Base-by-base conservation (phyloP, 306 rosid species). In the Calophaca sinica region DNA sequence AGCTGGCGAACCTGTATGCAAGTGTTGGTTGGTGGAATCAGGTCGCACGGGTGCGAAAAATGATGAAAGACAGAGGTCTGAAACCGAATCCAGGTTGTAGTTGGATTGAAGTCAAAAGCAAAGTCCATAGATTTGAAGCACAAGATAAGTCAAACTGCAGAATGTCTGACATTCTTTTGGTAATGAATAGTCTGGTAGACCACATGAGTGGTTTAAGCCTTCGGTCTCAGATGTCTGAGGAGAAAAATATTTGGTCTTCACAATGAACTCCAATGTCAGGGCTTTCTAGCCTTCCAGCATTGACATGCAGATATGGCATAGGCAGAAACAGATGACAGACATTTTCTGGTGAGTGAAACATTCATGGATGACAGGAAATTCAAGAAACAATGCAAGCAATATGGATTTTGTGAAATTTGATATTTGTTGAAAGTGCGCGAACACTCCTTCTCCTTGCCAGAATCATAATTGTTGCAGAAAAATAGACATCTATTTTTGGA, bases 1-100 rank as follows among this genome's bases (percentile, higher is more conserved):
- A 89, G 52, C 79, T 91, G 72, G 89, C 93, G 9, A 87, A 91
- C 73, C 84, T 94, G 77, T 89, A 88, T 73, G 97, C 97, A 20
- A 81, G 91, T 39, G 71, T 86, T 33, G 96, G 93, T 42, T 63
- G 86, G 74, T 87, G 88, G 96, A 83, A 83, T 58, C 74, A 79
- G 36, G 93, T 81, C 0, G 93, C 91, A 1, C 71, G 62, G 13
- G 87, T 87, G 60, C 82, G 97, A 42, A 86, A 84, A 74, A 42
- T 77, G 78, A 88, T 94, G 96, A 94, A 91, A 81, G 89, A 89
- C 51, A 86, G 31, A 68, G 94, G 90, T 36, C 79, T 91, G 69
- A 94, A 79, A 15, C 86, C 89, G 0, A 86, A 81, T 82, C 87
- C 93, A 4, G 97, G 97, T 44, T 84, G 61, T 64, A 89, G 98